Evolutionary conservation across 2,329 filamentous ascomycete genomes (phyloP), one percentile per base, ranked within the genome.

Genomic region (Cordyceps militaris): DNA sequence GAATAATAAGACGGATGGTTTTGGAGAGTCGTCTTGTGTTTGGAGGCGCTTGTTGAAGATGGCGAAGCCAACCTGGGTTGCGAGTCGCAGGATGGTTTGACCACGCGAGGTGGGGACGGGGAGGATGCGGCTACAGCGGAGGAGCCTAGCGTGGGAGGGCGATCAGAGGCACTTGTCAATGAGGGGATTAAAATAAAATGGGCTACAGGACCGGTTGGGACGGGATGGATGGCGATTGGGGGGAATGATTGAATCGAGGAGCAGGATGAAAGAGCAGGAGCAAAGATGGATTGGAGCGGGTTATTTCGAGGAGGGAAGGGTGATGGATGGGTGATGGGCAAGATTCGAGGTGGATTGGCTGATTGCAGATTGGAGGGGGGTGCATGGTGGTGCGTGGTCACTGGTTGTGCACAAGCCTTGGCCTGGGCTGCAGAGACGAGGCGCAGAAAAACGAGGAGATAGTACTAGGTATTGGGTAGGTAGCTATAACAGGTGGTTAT

Each of bases 31-130:
- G 40, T 26, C 21, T 5, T 38, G 19, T 13, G 21, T 10, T 24
- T 36, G 28, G 14, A 34, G 42, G 19, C 21, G 21, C 51, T 24
- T 24, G 51, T 36, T 55, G 51, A 34, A 36, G 40, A 44, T 46
- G 51, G 28, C n/a, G 14, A n/a, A 55, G 46, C 28, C 51, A 46
- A 46, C 5, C 19, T 8, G 34, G 26, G 34, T 16, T 13, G 34
- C 26, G 40, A 44, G 44, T 56, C 36, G 54, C 54, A 49, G 46
- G 54, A 56, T 24, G 36, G 46, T 40, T 56, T 50, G 44, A 50
- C 54, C 44, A 56, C 24, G 46, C 54, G 44, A 56, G 54, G 54
- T 56, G 54, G 54, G 47, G 54, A 56, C 44, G 26, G 36, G 19
- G 46, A 42, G 54, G 28, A 30, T 55, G 52, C 54, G 46, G 54